These are phyloP conservation scores for Chrysanthemum lavandulifolium DNA, from an alignment of 129 eudicot species.

Conservation along the genomic window DNA sequence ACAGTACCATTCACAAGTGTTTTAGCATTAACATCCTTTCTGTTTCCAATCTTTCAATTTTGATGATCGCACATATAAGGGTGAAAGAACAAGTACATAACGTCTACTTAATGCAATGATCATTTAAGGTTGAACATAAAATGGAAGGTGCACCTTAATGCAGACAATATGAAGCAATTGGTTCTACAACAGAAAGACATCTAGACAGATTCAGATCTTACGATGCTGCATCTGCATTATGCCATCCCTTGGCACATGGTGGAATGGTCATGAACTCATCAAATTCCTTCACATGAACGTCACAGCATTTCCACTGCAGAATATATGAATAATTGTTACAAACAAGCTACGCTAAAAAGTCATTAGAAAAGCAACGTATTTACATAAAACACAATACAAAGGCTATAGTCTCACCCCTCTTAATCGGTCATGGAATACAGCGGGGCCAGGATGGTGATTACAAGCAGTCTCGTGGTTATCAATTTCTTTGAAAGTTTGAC, in stretches of 20 bases:
- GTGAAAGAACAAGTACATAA: background rate
- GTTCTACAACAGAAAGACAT: conserved; percentile 27
- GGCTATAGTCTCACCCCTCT: conserved; percentile 73
- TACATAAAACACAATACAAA: background rate
- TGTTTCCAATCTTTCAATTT: background rate
- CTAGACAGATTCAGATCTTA: conserved; percentile 26
- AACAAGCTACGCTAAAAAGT: background rate
- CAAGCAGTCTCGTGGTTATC: conserved; percentile 91
- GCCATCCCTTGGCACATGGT: conserved; percentile 97
- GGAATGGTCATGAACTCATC: conserved; percentile 89
- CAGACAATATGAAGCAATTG: conserved; percentile 14
- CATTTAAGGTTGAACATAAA: conserved; percentile 7
- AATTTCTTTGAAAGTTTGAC: conserved; percentile 80
- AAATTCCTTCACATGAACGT: conserved; percentile 91
- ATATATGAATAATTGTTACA: conserved; percentile 16
- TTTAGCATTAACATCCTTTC: background rate
- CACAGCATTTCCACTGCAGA: conserved; percentile 98
- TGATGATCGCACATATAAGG: background rate
- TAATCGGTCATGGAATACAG: conserved; percentile 88
- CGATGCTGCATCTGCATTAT: conserved; percentile 68
- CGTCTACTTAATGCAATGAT: background rate
- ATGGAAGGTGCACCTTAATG: conserved; percentile 17
- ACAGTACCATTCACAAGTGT: background rate
- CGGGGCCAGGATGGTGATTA: conserved; percentile 94
- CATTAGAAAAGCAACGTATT: background rate